Base-by-base conservation (phyloP, 768 basidiomycete genomes). In the Bullera alba region DNA sequence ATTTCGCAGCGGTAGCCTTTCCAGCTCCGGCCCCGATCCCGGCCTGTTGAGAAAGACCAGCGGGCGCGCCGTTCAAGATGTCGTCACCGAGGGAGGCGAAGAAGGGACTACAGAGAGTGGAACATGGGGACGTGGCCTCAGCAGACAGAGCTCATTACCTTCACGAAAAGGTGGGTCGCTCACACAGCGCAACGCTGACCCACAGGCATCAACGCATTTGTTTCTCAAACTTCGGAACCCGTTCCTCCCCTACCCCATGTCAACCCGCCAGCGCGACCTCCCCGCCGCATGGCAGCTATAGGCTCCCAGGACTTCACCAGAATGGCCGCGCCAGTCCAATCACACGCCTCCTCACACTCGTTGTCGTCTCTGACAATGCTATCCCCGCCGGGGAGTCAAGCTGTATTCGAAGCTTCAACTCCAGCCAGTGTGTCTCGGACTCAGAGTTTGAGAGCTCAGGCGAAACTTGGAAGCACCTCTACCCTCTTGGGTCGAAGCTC, bases 381-480 rank as follows among this genome's bases (percentile, higher is more conserved):
- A 25, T 53, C 46, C 30, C 38, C 42, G 5, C 56, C 50, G 1
- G n/a, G 38, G 3, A 6, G 43, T 7, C 46, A 46, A 0, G 17
- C 44, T 2, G 16, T 23, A 17, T 49, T 38, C 17, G 29, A 48
- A 39, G 34, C 30, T 41, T 48, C 7, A 23, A 23, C 29, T 17
- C 48, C 50, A 17, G 55, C 57, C 2, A 60, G 50, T 44, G 56
- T 68, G 5, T 63, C 63, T n/a, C 43, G 66, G 15, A 61, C 66
- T 5, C 66, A 68, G 35, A 68, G 66, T 56, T 41, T 68, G 21
- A 56, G 66, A n/a, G 61, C 53, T 21, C 66, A 68, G 41, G 66
- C 63, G 2, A 60, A 58, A 29, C 36, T 54, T 45, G 34, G 51
- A 8, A 55, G 53, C n/a, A 37, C 29, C 23, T 25, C 21, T 27